Evolutionary conservation across 805 yeast species (phyloP).

Genomic region (Yamadazyma takamatsuzukensis): DNA sequence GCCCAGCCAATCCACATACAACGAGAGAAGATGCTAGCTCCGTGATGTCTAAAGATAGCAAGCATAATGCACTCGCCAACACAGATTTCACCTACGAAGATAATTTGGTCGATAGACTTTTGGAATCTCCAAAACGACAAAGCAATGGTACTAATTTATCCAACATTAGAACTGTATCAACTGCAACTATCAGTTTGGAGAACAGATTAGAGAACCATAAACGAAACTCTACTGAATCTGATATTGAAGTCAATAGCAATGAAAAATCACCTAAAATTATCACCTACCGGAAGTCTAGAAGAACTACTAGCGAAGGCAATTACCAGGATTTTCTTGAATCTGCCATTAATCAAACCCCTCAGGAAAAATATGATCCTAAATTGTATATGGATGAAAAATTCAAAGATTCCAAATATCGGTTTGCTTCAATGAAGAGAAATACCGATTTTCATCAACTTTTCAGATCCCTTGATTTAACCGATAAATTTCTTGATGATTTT

Average conservation of each 20-base stretch:
- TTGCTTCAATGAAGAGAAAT: conserved; percentile 61
- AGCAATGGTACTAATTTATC: not conserved
- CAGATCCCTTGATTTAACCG: conserved; percentile 61
- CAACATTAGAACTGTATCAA: conserved; percentile 2
- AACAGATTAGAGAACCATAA: conserved; percentile 5
- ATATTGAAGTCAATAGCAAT: conserved; percentile 1
- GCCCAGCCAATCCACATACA: conserved; percentile 52
- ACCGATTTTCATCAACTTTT: conserved; percentile 76
- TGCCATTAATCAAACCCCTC: conserved; percentile 8
- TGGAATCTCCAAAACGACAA: conserved; percentile 9
- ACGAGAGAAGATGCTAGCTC: conserved; percentile 49
- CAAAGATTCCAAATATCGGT: conserved; percentile 56
- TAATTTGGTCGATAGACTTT: conserved; percentile 1
- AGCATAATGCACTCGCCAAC: conserved; percentile 10
- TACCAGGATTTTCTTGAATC: conserved; percentile 12
- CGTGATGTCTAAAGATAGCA: conserved; percentile 21
- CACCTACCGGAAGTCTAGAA: conserved; percentile 32
- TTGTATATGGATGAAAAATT: conserved; percentile 57
- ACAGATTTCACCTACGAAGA: conserved; percentile 7
- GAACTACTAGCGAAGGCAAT: conserved; percentile 31
- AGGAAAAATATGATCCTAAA: conserved; percentile 32
- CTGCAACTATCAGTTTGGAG: conserved; percentile 3
- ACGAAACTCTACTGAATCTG: conserved; percentile 4
- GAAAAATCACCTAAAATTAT: conserved; percentile 34
- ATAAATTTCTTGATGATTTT: conserved; percentile 78